These are phyloP conservation scores for Cryphonectria japonica DNA, from an alignment of 2,329 filamentous ascomycete species.

Conservation along the genomic window DNA sequence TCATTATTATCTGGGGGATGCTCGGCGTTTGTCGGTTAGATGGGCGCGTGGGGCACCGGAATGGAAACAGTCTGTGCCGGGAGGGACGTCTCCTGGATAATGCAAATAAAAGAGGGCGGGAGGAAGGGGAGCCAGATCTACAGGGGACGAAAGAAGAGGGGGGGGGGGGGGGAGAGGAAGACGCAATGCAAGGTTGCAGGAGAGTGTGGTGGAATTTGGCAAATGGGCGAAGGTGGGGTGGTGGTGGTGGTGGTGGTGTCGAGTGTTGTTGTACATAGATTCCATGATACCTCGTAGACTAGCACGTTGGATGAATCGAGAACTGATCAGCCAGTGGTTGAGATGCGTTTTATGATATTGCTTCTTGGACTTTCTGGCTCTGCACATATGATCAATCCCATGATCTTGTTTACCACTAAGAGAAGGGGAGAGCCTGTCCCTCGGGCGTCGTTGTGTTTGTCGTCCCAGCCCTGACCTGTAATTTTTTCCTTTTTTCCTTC, in stretches of 20 bases:
- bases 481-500: background rate
- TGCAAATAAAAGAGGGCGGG: slow-evolving; percentile 10
- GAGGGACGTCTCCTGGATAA: slow-evolving; percentile 12
- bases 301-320: slow-evolving; percentile 26
- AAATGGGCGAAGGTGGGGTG: background rate
- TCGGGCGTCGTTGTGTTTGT: background rate
- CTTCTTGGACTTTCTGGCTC: background rate
- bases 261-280: slow-evolving; percentile 29
- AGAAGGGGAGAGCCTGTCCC: background rate
- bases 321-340: slow-evolving; percentile 3
- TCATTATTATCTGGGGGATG: slow-evolving; percentile 8
- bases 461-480: too few species aligned
- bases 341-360: slow-evolving; percentile 2
- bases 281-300: slow-evolving; percentile 34
- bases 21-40: slow-evolving; percentile 20
- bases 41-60: background rate
- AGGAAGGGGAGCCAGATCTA: slow-evolving; percentile 1
- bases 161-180: background rate
- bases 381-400: background rate
- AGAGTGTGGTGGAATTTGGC: background rate
- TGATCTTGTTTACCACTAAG: background rate
- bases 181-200: background rate
- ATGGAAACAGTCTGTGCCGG: background rate
- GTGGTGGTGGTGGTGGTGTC: background rate
- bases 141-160: background rate